Percentiles rank a stretch among this genome's conserved stretches.
Evolutionary conservation across 352 stramenopile genomes (phyloP).

Genomic region (Phytophthora pistaciae): DNA sequence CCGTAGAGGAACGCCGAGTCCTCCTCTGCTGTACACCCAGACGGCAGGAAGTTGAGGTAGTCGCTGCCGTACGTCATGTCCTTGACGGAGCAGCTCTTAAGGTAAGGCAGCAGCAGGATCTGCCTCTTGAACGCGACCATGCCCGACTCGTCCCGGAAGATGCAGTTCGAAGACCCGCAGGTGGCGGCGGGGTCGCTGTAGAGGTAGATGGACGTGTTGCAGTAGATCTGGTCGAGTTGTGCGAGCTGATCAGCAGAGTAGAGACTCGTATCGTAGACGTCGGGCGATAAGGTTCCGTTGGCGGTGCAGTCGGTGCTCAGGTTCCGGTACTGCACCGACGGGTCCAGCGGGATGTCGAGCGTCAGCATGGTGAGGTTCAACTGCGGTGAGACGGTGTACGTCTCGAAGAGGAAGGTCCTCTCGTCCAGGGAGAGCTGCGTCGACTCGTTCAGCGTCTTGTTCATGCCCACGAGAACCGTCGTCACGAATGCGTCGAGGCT

Average conservation of each 20-base stretch:
- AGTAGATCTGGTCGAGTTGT: conserved; percentile 22
- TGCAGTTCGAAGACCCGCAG: conserved; percentile 45
- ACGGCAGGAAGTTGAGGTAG: conserved; percentile 45
- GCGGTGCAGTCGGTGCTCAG: conserved; percentile 30
- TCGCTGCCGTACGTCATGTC: conserved; percentile 47
- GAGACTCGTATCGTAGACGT: conserved; percentile 20
- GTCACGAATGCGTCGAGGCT: conserved; percentile 32
- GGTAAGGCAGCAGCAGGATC: conserved; percentile 51
- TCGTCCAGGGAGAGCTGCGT: conserved; percentile 30
- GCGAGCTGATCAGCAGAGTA: conserved; percentile 22
- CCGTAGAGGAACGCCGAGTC: conserved; percentile 51
- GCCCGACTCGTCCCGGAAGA: conserved; percentile 47
- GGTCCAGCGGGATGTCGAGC: conserved; percentile 40
- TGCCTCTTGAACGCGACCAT: conserved; percentile 47
- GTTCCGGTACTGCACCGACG: conserved; percentile 38
- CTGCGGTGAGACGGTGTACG: conserved; percentile 40
- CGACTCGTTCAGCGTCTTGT: conserved; percentile 30
- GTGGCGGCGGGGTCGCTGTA: conserved; percentile 31
- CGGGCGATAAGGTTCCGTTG: conserved; percentile 19
- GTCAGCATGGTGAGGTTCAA: conserved; percentile 51
- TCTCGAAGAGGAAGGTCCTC: conserved; percentile 37
- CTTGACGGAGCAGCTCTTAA: conserved; percentile 44
- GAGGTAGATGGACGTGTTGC: conserved; percentile 35
- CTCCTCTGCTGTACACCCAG: conserved; percentile 23
- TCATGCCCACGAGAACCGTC: conserved; percentile 32